Conservation (phyloP, 768 basidiomycete genomes). For the Rhodotorula toruloides region DNA sequence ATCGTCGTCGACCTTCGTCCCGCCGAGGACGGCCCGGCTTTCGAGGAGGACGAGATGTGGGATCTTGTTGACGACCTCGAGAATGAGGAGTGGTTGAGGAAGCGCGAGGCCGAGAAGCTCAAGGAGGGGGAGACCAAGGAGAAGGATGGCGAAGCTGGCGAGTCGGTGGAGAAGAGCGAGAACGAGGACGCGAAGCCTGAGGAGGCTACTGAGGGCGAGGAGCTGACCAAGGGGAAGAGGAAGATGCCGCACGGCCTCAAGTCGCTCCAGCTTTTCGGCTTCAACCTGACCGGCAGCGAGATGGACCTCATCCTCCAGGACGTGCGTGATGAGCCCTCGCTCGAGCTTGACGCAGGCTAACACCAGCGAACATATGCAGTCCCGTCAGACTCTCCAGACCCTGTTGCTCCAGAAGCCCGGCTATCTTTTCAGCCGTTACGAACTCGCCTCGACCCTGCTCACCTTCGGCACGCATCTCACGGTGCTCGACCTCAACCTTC, state of each 20-base stretch:
- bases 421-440: constrained; percentile 1
- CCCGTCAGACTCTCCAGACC: constrained; percentile 1
- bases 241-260: constrained; percentile 10
- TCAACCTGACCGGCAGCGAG: background rate
- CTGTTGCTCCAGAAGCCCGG: constrained; percentile 1
- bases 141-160: no score
- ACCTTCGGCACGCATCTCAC: constrained; percentile 24
- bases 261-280: background rate
- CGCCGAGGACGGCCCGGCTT: background rate
- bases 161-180: background rate
- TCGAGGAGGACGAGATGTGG: constrained; percentile 30
- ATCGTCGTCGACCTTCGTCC: background rate
- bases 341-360: no score
- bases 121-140: background rate
- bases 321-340: background rate
- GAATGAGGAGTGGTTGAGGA: background rate
- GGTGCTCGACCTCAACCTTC: constrained; percentile 6
- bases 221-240: background rate
- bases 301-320: constrained; percentile 13
- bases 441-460: constrained; percentile 13
- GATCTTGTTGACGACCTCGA: background rate
- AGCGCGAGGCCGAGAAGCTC: background rate
- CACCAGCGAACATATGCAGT: background rate
- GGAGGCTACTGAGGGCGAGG: background rate
- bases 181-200: background rate